Evolutionary conservation across 345 rosid genomes (phyloP), one percentile per base, ranked within the genome.

Genomic region (Aethionema arabicum): DNA sequence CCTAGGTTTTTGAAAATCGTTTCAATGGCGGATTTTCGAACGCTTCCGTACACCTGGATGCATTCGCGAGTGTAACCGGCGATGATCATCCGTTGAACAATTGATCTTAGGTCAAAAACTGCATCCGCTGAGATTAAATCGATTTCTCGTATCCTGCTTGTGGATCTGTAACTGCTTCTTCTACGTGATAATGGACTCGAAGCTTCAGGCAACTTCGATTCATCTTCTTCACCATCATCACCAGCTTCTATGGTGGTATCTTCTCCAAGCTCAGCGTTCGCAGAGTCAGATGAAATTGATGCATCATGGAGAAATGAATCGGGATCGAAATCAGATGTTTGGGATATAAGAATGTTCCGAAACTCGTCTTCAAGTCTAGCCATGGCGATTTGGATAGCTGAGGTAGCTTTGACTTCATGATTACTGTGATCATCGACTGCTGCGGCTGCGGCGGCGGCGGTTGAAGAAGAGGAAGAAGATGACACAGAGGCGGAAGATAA

Each of bases 301-400:
- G 74, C 44, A 44, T 60, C 69, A 35, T 61, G 55, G 4, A 73
- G 56, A 32, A 81, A 85, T 0, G 85, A 82, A 41, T 83, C 89
- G 4, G 79, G 70, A 13, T 89, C 98, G 37, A 92, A 50, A 0
- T 77, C 76, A 15, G 77, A 52, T 6, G 87, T 67, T 9, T 87
- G 78, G 5, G 75, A 76, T 51, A 89, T 74, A 14, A 92, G 86
- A 33, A 92, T 85, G 80, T 56, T 87, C 11, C 93, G 84, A 61
- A 92, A 89, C 90, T 92, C 98, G 52, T 92, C 98, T 72, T 92
- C 98, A 4, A 92, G 89, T 5, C 98, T 77, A 13, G 97, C 97
- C 98, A 92, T 92, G 61, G 96, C 97, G 91, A 92, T 89, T 86
- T 89, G 96, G 59, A 89, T 74, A 38, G 90, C 67, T 36, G 83